Evolutionary conservation across 441 rosid genomes (phyloP), one percentile per base, ranked within the genome.

Genomic region (Erodium texanum): DNA sequence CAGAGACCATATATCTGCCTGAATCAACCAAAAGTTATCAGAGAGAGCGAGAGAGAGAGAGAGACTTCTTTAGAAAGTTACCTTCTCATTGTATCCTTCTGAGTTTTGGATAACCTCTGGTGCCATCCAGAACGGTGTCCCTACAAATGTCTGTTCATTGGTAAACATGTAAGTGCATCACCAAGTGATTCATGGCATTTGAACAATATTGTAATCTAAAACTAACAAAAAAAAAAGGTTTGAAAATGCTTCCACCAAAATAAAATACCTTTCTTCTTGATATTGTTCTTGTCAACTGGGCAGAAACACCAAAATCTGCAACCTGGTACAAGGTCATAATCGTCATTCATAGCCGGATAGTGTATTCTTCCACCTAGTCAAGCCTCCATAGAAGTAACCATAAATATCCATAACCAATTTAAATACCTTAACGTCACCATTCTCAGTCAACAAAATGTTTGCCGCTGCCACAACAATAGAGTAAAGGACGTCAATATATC

Each of bases 101-200:
- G 96, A 86, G 82, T 95, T 92, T 79, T 92, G 98, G 83, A 95
- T 95, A 56, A 95, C 99, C 82, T 95, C 99, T 5, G 99, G 99
- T 50, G 99, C 99, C 99, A 95, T 95, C 98, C 99, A 95, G 82
- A 95, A 95, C 72, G 99, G 99, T 48, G 99, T 95, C 81, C 99
- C 99, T 69, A 95, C 98, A 82, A 95, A 90, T 73, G 99, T 95
- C 99, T 95, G 93, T 32, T 67, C 75, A 79, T 77, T 68, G 71
- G 76, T 71, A 75, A 75, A 68, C 71, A 76, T 63, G 82, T 86
- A 74, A 92, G 88, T 77, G 48, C 62, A 67, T 19, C n/a, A 10
- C 11, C 27, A 22, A 58, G 62, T 58, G n/a, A n/a, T n/a, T n/a
- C 36, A 32, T 32, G 36, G 64, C 32, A 59, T 14, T 59, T 22